Evolutionary conservation across 2,329 filamentous ascomycete genomes (phyloP), one percentile per base, ranked within the genome.

Genomic region (Albophoma yamanashiensis): DNA sequence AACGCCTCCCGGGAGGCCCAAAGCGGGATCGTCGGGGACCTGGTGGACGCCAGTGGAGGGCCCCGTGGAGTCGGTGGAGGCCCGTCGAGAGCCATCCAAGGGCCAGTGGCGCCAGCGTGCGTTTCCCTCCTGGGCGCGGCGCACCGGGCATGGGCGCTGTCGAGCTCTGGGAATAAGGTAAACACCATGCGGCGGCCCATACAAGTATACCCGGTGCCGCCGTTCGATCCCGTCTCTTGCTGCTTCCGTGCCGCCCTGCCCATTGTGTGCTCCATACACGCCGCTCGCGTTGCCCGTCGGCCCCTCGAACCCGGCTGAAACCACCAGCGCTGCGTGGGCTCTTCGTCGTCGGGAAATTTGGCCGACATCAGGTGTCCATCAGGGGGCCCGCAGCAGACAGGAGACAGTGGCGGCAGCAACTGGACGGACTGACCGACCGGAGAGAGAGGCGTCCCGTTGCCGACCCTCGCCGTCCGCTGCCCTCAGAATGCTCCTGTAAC

Each of bases 401-500:
- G 43, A n/a, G 27, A 36, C 8, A 5, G 27, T 36, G 47, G 47
- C 47, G 47, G 47, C 25, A 50, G 20, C 2, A 52, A 52, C 25
- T 25, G 14, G 27, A n/a, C 17, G 3, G 27, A n/a, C 50, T 17
- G 27, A 14, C 9, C 27, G 50, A n/a, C 27, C 50, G 34, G 31
- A 55, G 25, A 31, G 50, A 34, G 50, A 25, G 50, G 31, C 31
- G 31, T 20, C 14, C 31, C 50, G 50, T 55, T 38, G 50, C 50
- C 50, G 31, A 22, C 20, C 31, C 50, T 36, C 50, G 17, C 50
- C 31, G 17, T 15, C 57, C 17, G 38, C 40, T 40, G 17, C 50
- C 38, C 58, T 63, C 63, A 65, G 58, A 36, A 65, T 65, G 63
- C 62, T 53, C 59, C 55, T 60, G 52, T 63, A 61, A 59, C 56